Evolutionary conservation across 2,329 filamentous ascomycete genomes (phyloP).

Genomic region (Alternaria sp.): DNA sequence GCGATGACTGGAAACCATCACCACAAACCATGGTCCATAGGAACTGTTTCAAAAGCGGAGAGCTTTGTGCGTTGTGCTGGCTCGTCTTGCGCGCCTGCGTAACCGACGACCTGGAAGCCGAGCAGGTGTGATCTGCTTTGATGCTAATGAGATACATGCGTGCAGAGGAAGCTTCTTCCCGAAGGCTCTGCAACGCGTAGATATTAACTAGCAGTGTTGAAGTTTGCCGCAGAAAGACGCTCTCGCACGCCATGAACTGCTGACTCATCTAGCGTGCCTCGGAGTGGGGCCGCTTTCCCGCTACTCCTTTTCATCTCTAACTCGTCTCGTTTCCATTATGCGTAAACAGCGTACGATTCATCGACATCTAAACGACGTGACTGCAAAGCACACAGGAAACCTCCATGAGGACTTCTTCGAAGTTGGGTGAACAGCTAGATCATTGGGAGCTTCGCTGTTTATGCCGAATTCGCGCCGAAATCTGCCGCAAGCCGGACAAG

Average conservation of each 20-base stretch:
- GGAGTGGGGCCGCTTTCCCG: not conserved
- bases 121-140: not conserved
- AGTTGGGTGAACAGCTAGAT: not conserved
- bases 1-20: not conserved
- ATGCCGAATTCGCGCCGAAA: not conserved
- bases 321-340: not conserved
- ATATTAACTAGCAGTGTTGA: not conserved
- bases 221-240: not conserved
- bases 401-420: accelerated
- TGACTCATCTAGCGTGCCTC: not conserved
- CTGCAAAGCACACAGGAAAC: not conserved
- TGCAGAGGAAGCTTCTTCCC: too few relatives aligned
- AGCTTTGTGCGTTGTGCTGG: not conserved
- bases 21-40: not conserved
- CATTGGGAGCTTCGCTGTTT: not conserved
- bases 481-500: not conserved
- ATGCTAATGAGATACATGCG: not conserved
- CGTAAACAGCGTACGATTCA: not conserved
- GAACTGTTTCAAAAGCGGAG: not conserved
- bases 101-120: not conserved
- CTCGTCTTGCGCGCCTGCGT: not conserved
- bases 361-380: not conserved
- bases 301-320: not conserved
- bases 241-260: not conserved
- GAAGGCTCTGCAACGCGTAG: not conserved